Base-by-base conservation (phyloP, 805 yeast genomes). In the Myxozyma mucilagina region DNA sequence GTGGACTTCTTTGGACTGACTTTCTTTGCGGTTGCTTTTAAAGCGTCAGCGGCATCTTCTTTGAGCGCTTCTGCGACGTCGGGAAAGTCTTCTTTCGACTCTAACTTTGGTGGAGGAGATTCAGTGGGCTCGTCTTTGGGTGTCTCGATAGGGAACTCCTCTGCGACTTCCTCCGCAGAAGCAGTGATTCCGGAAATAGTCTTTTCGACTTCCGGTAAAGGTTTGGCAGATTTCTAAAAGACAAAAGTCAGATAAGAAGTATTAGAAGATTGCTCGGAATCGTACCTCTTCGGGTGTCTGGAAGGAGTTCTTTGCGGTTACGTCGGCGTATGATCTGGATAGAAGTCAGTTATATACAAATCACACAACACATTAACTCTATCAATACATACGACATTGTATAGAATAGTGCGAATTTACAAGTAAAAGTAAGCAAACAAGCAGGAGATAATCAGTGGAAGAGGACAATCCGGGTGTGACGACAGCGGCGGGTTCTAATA, bases 281-380 rank as follows among this genome's bases (percentile, higher is more conserved):
- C 63, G 45, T 39, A 60, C 64, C 64, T 60, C 60, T 49, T 60
- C 56, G 39, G 55, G 49, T 20, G 64, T 32, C 57, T 60, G 64
- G 39, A n/a, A 14, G 13, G 64, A 44, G 60, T 55, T 50, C 29
- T 54, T 60, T 39, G 64, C 64, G 14, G 64, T 60, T 8, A 56
- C 60, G 47, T 49, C 60, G 16, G 64, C 64, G 60, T 60, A 60
- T 39, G 57, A 53, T 41, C 45, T 47, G 13, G 43, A 31, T 35
- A 5, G 20, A 32, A 16, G 16, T n/a, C 7, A 35, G 20, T 18
- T 35, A 34, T 14, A 2, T 14, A 5, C 42, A 35, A 8, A 16
- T 11, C 18, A 3, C 31, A 20, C 20, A 10, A 11, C 1, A 11
- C 10, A n/a, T 18, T 31, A 32, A 14, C 14, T 18, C 39, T 9